Percentiles rank a stretch among this genome's conserved stretches.
phyloP scores from a whole-genome alignment of 83 land plant genomes.

The Thuja plicata region DNA sequence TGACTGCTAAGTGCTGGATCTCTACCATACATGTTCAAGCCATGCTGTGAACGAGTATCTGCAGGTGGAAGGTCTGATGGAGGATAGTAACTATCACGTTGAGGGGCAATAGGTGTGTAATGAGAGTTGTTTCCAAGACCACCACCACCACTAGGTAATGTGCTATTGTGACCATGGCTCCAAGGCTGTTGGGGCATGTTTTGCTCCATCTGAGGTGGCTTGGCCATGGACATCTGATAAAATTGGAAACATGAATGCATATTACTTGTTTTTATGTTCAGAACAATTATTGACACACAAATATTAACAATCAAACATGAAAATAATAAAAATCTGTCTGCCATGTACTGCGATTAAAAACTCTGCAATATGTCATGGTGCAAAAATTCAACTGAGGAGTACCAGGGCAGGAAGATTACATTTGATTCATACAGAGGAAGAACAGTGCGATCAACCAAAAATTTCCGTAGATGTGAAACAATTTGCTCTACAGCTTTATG shows the following conservation, averaged over 20 bases:
- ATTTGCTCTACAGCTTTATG: constrained; percentile 52
- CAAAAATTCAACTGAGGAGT: neutral
- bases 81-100: constrained; percentile 17
- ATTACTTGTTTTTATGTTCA: neutral
- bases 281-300: neutral
- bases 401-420: constrained; percentile 22
- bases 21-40: constrained; percentile 20
- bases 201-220: constrained; percentile 14
- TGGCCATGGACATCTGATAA: neutral
- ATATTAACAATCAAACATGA: neutral
- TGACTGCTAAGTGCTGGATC: constrained; percentile 15
- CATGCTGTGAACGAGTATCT: constrained; percentile 18
- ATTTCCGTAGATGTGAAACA: constrained; percentile 46
- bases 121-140: constrained; percentile 17
- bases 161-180: neutral
- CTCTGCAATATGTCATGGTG: neutral
- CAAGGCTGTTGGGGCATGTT: constrained; percentile 17
- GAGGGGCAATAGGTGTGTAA: constrained; percentile 13
- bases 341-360: neutral
- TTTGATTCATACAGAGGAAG: constrained; percentile 41
- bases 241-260: neutral
- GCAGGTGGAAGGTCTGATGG: constrained; percentile 7
- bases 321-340: neutral
- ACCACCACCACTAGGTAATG: constrained; percentile 13
- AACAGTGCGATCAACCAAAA: constrained; percentile 41